These are phyloP conservation scores for Candida silvicultrix DNA, from an alignment of 805 yeast species.

Conservation along the genomic window DNA sequence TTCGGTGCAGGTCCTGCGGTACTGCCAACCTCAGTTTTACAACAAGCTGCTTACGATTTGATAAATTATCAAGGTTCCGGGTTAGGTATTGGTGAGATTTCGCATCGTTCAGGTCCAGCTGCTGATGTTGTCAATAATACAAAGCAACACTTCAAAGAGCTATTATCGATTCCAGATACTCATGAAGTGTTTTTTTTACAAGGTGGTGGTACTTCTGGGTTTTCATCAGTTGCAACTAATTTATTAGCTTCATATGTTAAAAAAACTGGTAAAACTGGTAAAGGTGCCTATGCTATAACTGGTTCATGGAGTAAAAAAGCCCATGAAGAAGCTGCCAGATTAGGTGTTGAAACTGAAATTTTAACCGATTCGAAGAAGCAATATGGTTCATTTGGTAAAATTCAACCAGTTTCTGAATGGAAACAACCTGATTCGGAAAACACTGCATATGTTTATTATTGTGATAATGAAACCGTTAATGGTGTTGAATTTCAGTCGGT, in stretches of 20 bases:
- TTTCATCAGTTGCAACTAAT: conserved; percentile 81
- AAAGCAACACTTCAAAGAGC: conserved; percentile 54
- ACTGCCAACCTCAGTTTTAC: conserved; percentile 75
- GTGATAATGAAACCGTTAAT: conserved; percentile 96
- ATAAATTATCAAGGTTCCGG: conserved; percentile 64
- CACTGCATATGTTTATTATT: conserved; percentile 79
- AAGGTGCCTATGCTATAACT: conserved; percentile 81
- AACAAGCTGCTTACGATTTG: conserved; percentile 83
- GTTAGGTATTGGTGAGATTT: conserved; percentile 91
- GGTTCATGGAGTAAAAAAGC: conserved; percentile 95
- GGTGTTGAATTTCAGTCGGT: conserved; percentile 71
- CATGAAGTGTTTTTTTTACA: conserved; percentile 94
- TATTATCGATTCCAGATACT: conserved; percentile 78
- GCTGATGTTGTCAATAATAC: conserved; percentile 69
- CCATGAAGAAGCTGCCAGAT: conserved; percentile 75
- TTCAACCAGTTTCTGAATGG: conserved; percentile 69
- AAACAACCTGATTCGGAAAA: conserved; percentile 44
- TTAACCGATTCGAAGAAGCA: conserved; percentile 57
- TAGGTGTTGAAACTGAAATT: conserved; percentile 70
- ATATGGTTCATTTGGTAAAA: conserved; percentile 52
- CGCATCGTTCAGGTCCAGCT: conserved; percentile 90
- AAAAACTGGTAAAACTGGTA: conserved; percentile 68
- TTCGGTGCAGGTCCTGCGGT: conserved; percentile 99
- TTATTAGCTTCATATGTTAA: conserved; percentile 69
- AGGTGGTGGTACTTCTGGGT: conserved; percentile 98